These are phyloP conservation scores for Alternaria hordeiaustralica DNA, from an alignment of 2,329 filamentous ascomycete genomes.

Conservation along the genomic window DNA sequence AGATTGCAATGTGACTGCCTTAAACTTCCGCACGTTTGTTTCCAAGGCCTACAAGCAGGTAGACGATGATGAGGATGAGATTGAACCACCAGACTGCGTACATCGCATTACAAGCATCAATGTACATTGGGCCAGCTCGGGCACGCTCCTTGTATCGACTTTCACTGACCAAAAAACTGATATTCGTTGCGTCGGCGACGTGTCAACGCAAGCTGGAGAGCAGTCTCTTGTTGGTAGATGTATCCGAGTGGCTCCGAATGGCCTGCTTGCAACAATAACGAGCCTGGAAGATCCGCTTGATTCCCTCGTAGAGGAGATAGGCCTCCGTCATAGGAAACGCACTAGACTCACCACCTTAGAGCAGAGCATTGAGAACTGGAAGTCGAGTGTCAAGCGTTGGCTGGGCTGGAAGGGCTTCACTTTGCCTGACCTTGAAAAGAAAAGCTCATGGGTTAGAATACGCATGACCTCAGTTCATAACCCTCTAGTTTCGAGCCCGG, in stretches of 20 bases:
- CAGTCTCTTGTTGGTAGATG: constrained; percentile 31
- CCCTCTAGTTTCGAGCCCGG: constrained; percentile 18
- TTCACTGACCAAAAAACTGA: constrained; percentile 30
- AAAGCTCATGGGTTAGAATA: constrained; percentile 41
- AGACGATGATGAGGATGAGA: constrained; percentile 9
- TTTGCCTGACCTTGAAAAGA: constrained; percentile 32
- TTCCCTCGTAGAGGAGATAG: constrained; percentile 22
- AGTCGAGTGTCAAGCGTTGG: constrained; percentile 41
- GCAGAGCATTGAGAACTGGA: constrained; percentile 45
- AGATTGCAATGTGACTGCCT: constrained; percentile 39
- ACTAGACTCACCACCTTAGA: constrained; percentile 32
- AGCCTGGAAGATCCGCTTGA: constrained; percentile 41
- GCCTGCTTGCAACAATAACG: constrained; percentile 37
- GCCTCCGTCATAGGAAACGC: constrained; percentile 34
- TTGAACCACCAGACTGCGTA: constrained; percentile 5
- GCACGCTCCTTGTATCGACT: constrained; percentile 42
- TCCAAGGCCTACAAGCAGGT: constrained; percentile 26
- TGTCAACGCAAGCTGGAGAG: constrained; percentile 21
- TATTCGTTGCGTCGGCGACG: constrained; percentile 31
- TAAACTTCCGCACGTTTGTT: constrained; percentile 48
- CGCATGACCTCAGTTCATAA: constrained; percentile 24
- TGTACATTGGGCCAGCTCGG: constrained; percentile 45
- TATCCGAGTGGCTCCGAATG: constrained; percentile 46
- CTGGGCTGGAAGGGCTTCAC: constrained; percentile 44
- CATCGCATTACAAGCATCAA: constrained; percentile 40